Conservation (phyloP, 2,329 filamentous ascomycete species). For the Epichloe scottii region DNA sequence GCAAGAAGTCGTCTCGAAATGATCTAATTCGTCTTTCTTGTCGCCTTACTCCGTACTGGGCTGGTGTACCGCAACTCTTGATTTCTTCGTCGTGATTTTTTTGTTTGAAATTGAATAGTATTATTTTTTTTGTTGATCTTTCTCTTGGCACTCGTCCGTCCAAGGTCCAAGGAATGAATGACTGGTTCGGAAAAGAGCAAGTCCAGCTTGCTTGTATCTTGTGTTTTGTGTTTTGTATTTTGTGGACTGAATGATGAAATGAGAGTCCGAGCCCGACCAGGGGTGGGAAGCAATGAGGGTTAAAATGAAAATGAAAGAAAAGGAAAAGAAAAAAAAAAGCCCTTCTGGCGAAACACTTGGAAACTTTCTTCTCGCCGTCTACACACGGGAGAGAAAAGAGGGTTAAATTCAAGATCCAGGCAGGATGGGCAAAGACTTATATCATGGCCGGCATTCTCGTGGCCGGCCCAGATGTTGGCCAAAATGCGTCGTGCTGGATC, state of each 20-base stretch:
- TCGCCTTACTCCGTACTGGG: neutral
- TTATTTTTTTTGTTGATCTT: neutral
- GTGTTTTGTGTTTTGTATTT: conserved; percentile 10
- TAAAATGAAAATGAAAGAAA: conserved; percentile 22
- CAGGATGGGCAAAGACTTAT: conserved; percentile 44
- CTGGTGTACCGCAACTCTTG: neutral
- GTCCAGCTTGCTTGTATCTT: conserved; percentile 43
- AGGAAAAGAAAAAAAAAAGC: conserved; percentile 25
- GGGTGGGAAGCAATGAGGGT: conserved; percentile 22
- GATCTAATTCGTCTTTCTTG: neutral
- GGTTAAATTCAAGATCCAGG: conserved; percentile 26
- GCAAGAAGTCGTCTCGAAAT: conserved; percentile 1
- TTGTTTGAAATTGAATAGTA: neutral
- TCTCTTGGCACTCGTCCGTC: neutral
- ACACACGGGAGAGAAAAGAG: conserved; percentile 23
- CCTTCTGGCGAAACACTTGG: conserved; percentile 36
- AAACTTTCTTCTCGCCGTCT: conserved; percentile 29
- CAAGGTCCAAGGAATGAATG: conserved; percentile 17
- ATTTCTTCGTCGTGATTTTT: neutral
- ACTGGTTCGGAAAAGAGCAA: conserved; percentile 34
- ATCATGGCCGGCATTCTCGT: conserved; percentile 35
- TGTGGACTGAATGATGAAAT: neutral
- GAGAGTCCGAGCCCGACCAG: conserved; percentile 20
- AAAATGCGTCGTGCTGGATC: conserved; percentile 9
- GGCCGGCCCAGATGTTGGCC: conserved; percentile 19